Percentiles rank a stretch among this genome's conserved stretches.
Evolutionary conservation across 139 green algal species (phyloP).

Genomic region (Haematococcus lacustris): DNA sequence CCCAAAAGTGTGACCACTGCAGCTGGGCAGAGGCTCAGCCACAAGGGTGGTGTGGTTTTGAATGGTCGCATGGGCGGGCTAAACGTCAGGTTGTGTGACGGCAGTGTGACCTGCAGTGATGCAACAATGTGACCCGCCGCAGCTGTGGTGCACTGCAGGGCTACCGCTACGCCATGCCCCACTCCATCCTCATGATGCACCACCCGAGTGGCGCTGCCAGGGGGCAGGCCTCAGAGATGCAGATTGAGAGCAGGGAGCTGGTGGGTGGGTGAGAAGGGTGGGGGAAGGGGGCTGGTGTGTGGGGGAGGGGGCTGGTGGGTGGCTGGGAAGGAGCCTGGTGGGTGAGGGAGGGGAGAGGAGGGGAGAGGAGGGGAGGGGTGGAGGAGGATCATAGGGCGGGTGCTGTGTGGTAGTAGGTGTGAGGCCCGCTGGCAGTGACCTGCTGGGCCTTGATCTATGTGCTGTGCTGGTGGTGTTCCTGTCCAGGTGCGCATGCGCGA

Average conservation of each 20-base stretch:
- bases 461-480: background rate
- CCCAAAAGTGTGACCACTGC: too few species aligned
- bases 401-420: background rate
- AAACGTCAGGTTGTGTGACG: too few species aligned
- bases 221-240: slow-evolving; percentile 91
- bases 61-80: too few species aligned
- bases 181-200: slow-evolving; percentile 96
- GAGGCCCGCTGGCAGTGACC: background rate
- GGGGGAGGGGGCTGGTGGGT: slow-evolving; percentile 47
- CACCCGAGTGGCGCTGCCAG: slow-evolving; percentile 81
- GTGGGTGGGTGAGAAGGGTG: slow-evolving; percentile 2
- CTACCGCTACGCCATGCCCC: slow-evolving; percentile 80
- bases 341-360: background rate
- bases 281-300: background rate
- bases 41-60: too few species aligned
- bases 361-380: slow-evolving; percentile 33
- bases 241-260: slow-evolving; percentile 92
- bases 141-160: slow-evolving; percentile 41
- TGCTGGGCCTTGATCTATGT: background rate
- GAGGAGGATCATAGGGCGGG: too few species aligned
- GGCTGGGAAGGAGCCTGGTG: background rate
- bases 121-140: too few species aligned
- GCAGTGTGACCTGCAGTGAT: too few species aligned
- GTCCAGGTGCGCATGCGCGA: slow-evolving; percentile 67
- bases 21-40: too few species aligned